Base-by-base conservation (phyloP, 139 green algal genomes). In the Chlorella sp. region DNA sequence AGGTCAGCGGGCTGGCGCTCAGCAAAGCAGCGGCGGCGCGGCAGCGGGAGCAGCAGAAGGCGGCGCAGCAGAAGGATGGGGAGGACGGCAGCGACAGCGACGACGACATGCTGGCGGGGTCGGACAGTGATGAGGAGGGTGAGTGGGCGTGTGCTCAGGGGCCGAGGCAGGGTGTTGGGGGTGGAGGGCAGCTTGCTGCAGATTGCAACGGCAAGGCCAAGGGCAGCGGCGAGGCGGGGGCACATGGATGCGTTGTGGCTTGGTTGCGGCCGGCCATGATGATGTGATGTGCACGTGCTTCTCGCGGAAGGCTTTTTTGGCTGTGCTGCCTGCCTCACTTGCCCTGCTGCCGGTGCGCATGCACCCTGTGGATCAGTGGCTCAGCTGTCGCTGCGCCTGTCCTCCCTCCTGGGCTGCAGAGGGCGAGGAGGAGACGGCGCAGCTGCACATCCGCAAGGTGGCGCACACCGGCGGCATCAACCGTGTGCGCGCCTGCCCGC, bases 401-500 rank as follows among this genome's bases (percentile, higher is more conserved):
- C 11, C 26, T 7, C 67, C 9, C 34, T 22, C 34, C 34, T 43
- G 7, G 5, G 85, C 88, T 58, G 89, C 91, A 16, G 90, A 94
- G 60, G 94, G 96, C 67, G 90, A 93, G 62, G 89, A 88, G 81
- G 89, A 93, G 74, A 81, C 54, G 30, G 83, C 82, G 34, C 83
- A 83, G 75, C 80, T 95, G 46, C 86, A 93, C 46, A 72, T 81
- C 41, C 88, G 92, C 67, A 91, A 87, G 64, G 83, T 99, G 41
- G 81, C 86, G 17, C 94, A 98, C 83, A 80, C 83, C 26, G 94
- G 95, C 32, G 95, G 94, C 9, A 92, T 99, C 75, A 99, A 99
- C 92, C 92, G 97, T 8, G 75, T 99, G 16, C 94, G 97, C n/a
- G 83, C 80, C 62, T 97, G 97, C 90, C 95, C 93, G 36, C 97